Evolutionary conservation across 768 basidiomycete genomes (phyloP), one percentile per base, ranked within the genome.

Genomic region (Suillus lakei): DNA sequence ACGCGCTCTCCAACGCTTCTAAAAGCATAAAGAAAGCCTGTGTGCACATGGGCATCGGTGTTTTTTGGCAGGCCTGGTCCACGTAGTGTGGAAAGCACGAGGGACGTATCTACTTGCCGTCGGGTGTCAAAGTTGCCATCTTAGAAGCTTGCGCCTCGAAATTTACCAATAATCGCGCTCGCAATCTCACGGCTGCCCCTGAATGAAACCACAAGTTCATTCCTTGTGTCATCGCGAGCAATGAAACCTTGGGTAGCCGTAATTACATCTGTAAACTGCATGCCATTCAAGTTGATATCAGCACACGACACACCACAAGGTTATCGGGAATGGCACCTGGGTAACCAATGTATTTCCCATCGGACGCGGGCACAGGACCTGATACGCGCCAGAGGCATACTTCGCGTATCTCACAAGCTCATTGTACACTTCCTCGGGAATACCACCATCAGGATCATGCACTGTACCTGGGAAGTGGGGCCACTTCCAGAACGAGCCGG

Each of bases 341-440:
- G 66, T 46, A 34, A 86, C 66, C 44, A 86, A 78, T 8, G 67
- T 76, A 43, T 80, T 84, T 3, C 86, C 85, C 65, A 85, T 71
- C n/a, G 86, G 86, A 12, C 74, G 73, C 5, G 81, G 82, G 63
- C 85, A 86, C 8, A 83, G 41, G 30, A 74, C 61, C 61, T 83
- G 83, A 66, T 86, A 85, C 21, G 79, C 79, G 2, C 83, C 83
- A 7, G 84, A 86, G 7, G 85, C 80, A 67, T 85, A 86, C 68
- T 83, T 84, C 1, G 81, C 77, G 67, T 82, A 85, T 16, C 74
- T 77, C 63, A 79, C 80, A 39, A 86, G 77, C 55, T 84, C 72
- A 51, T 80, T 71, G 63, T 83, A 85, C 1, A 78, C 74, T 23
- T 69, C 61, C 32, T 78, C 74, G 54, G 77, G 72, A 48, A 84